phyloP scores from a whole-genome alignment of 192 early-diverging fungal species.

The Allomyces javanicus region DNA sequence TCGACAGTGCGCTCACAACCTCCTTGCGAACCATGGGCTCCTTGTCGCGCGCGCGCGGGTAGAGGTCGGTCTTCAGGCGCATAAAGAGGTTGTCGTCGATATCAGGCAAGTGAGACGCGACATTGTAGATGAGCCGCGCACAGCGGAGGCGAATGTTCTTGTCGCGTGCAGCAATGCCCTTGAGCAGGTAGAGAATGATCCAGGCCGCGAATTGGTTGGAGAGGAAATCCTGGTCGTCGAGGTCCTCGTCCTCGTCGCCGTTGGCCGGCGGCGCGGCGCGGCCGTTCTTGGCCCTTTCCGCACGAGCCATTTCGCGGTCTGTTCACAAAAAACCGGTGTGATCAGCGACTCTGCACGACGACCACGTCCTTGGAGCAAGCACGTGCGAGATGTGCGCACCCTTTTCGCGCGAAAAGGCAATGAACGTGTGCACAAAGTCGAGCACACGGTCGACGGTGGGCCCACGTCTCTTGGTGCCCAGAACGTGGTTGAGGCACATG shows the following conservation, averaged over 20 bases:
- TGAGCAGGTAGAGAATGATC: background rate
- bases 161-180: background rate
- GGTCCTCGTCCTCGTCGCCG: background rate
- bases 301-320: background rate
- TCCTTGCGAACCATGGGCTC: background rate
- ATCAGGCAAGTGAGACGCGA: too few relatives aligned
- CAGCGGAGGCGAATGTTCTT: background rate
- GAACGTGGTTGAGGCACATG: background rate
- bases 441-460: background rate
- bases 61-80: background rate
- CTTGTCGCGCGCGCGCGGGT: background rate
- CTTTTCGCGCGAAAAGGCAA: background rate
- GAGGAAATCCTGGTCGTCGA: background rate
- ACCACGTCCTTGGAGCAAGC: background rate
- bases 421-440: background rate
- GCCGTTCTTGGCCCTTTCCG: background rate
- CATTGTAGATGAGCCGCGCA: background rate
- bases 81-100: background rate
- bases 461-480: background rate
- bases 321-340: too few relatives aligned
- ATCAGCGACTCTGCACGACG: too few relatives aligned
- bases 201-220: background rate
- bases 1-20: background rate
- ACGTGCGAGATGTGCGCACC: background rate
- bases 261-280: background rate